A percentile compares a stretch with the other conserved stretches of the same genome.
Evolutionary conservation across 2,329 filamentous ascomycete species (phyloP).

Genomic region (Domatiomyces globalis): DNA sequence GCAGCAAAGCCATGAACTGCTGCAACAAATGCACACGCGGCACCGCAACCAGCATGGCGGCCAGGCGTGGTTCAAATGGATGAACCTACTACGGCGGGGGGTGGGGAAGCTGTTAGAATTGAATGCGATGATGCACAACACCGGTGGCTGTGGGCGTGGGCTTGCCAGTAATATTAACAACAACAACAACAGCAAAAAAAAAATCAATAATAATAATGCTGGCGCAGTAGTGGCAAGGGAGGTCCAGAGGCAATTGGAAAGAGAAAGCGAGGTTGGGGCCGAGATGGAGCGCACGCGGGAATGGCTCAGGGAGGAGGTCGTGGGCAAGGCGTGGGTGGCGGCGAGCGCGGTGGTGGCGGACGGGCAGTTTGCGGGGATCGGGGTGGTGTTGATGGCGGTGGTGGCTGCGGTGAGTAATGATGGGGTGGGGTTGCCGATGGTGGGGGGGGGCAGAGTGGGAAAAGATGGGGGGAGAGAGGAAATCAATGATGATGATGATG

Average conservation of each 20-base stretch:
- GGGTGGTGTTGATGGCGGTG: constrained; percentile 51
- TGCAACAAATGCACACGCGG: constrained; percentile 63
- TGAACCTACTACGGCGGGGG: constrained; percentile 57
- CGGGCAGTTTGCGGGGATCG: constrained; percentile 57
- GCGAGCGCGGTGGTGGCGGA: constrained; percentile 61
- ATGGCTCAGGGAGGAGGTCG: constrained; percentile 30
- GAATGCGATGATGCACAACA: constrained; percentile 16
- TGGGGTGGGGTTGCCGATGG: constrained; percentile 16
- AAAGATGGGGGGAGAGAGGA: constrained; percentile 11
- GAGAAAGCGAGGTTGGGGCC: constrained; percentile 23
- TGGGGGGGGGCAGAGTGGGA: constrained; percentile 5
- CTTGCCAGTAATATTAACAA: too few relatives aligned
- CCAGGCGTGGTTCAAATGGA: constrained; percentile 65
- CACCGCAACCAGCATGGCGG: constrained; percentile 83
- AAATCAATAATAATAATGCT: too few relatives aligned
- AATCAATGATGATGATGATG: constrained; percentile 4
- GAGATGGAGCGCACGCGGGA: constrained; percentile 21
- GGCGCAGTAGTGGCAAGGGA: constrained; percentile 4
- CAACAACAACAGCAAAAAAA: too few relatives aligned
- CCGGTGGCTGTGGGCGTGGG: too few relatives aligned
- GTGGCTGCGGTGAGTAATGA: constrained; percentile 45
- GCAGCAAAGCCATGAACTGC: constrained; percentile 15
- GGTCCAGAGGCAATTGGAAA: constrained; percentile 31
- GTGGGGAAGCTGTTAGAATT: constrained; percentile 40
- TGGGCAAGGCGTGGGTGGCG: constrained; percentile 29